Percentiles rank a stretch among this genome's conserved stretches.
Conservation (phyloP, 2,329 filamentous ascomycete genomes). For the Colletotrichum ledebouriae region DNA sequence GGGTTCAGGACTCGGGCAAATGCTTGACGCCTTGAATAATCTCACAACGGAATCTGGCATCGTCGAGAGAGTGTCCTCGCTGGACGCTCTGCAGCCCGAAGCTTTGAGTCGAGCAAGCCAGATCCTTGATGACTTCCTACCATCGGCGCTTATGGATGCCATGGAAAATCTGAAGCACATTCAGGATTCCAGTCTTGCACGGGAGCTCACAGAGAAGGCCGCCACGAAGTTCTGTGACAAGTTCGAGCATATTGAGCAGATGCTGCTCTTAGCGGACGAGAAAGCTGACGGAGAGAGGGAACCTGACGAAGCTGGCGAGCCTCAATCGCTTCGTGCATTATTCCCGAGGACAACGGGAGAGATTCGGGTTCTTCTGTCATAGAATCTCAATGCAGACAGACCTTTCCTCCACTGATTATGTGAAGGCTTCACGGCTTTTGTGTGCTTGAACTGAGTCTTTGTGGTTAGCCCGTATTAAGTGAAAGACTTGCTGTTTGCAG, state of each 20-base stretch:
- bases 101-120: conserved; percentile 78
- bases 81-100: conserved; percentile 67
- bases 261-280: conserved; percentile 61
- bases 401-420: too few species aligned
- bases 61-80: conserved; percentile 58
- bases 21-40: conserved; percentile 70
- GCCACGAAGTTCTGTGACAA: conserved; percentile 87
- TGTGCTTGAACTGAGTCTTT: too few species aligned
- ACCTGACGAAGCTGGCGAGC: conserved; percentile 46
- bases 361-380: conserved; percentile 69
- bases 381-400: too few species aligned
- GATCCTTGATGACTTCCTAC: conserved; percentile 88
- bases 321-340: conserved; percentile 55
- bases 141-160: conserved; percentile 93
- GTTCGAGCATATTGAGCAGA: conserved; percentile 75
- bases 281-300: conserved; percentile 46
- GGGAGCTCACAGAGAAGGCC: conserved; percentile 84
- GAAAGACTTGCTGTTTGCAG: too few species aligned
- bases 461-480: too few species aligned
- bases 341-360: conserved; percentile 73
- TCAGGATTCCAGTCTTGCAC: conserved; percentile 78
- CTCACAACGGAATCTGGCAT: conserved; percentile 50
- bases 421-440: too few species aligned
- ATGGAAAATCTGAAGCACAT: conserved; percentile 83
- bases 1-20: conserved; percentile 77